Conservation (phyloP, 306 rosid genomes). For the Fagus crenata region DNA sequence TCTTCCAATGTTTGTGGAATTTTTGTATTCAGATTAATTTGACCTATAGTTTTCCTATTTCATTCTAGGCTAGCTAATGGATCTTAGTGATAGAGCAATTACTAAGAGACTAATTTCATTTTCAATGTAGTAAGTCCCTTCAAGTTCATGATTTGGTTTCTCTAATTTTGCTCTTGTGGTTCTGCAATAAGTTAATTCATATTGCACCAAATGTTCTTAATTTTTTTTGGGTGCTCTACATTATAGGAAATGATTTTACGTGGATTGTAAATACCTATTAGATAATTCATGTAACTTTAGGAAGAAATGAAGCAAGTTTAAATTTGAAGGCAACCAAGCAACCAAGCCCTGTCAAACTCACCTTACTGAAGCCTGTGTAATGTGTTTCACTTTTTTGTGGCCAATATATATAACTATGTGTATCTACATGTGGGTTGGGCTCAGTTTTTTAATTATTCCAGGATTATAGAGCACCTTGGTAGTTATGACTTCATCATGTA, state of each 20-base stretch:
- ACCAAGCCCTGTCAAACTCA: background rate
- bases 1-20: background rate
- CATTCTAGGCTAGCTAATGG: slow-evolving; percentile 14
- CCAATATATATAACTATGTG: background rate
- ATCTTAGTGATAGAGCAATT: slow-evolving; percentile 11
- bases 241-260: background rate
- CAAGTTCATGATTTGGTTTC: slow-evolving; percentile 2
- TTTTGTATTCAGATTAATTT: background rate
- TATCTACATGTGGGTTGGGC: background rate
- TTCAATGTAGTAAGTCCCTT: slow-evolving; percentile 8
- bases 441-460: background rate
- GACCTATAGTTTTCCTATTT: background rate
- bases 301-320: background rate
- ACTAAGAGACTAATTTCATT: background rate
- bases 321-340: background rate
- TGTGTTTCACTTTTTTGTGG: background rate
- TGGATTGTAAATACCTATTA: background rate
- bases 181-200: background rate
- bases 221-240: background rate
- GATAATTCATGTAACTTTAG: background rate
- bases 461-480: background rate
- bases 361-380: background rate
- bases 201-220: background rate
- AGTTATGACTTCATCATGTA: background rate
- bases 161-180: background rate